Evolutionary conservation across 305 asterid genomes (phyloP).

Genomic region (Lippia alba): DNA sequence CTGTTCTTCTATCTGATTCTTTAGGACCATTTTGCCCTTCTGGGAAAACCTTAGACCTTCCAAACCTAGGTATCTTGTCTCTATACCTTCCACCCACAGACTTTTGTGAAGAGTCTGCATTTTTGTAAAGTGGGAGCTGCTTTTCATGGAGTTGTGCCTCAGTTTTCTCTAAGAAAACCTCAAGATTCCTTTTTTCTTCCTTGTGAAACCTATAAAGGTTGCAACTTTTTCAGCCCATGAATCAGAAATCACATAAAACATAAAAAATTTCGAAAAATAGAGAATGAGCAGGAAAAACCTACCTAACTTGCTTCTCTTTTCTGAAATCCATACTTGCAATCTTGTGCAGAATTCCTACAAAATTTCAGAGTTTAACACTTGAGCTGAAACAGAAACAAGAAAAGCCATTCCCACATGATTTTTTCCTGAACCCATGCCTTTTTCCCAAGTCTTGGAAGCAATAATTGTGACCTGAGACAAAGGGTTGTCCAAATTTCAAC

Average conservation of each 20-base stretch:
- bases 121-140: constrained; percentile 46
- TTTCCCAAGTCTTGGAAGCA: constrained; percentile 7
- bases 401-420: constrained; percentile 11
- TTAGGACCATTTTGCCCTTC: constrained; percentile 43
- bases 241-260: background rate
- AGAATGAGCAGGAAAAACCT: constrained; percentile 20
- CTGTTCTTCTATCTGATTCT: constrained; percentile 47
- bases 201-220: constrained; percentile 53
- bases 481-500: constrained; percentile 18
- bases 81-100: constrained; percentile 39
- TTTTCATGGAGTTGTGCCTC: constrained; percentile 47
- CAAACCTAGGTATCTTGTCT: constrained; percentile 55
- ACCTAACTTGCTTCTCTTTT: constrained; percentile 69
- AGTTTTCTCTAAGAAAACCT: constrained; percentile 53
- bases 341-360: background rate
- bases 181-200: constrained; percentile 62
- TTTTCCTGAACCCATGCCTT: constrained; percentile 14
- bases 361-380: constrained; percentile 14
- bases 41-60: constrained; percentile 68
- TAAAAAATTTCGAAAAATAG: background rate
- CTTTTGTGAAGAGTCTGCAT: constrained; percentile 45
- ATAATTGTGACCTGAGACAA: constrained; percentile 13
- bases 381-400: constrained; percentile 8
- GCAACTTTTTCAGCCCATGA: constrained; percentile 1
- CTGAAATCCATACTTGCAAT: constrained; percentile 52